A percentile compares a stretch with the other conserved stretches of the same genome.
Evolutionary conservation across 1,284 basidiomycete genomes (phyloP).

Genomic region (Calocybe gambosa): DNA sequence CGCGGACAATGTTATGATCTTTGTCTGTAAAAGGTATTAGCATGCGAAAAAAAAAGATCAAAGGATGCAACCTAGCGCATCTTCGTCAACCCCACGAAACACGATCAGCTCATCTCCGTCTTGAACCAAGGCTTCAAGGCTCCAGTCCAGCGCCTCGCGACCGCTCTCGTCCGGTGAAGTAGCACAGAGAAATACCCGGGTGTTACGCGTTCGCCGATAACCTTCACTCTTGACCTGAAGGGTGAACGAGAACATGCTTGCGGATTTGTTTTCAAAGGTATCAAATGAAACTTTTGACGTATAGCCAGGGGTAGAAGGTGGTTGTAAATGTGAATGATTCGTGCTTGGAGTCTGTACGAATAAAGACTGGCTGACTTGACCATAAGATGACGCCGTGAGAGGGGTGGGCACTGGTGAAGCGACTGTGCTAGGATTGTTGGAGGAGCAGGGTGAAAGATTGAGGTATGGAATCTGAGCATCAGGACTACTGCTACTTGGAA

Average conservation of each 20-base stretch:
- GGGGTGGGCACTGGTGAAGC: constrained; percentile 13
- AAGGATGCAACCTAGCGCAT: constrained; percentile 52
- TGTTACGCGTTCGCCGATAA: constrained; percentile 74
- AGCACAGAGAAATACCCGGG: constrained; percentile 89
- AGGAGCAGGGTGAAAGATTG: constrained; percentile 6
- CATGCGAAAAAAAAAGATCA: not conserved
- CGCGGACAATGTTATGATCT: constrained; percentile 79
- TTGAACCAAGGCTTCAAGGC: constrained; percentile 80
- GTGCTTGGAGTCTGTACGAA: constrained; percentile 11
- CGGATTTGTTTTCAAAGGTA: constrained; percentile 71
- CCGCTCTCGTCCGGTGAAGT: constrained; percentile 88
- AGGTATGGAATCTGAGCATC: constrained; percentile 9
- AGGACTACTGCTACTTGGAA: constrained; percentile 15
- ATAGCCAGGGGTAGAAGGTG: constrained; percentile 34
- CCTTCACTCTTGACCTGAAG: constrained; percentile 80
- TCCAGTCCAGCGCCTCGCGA: constrained; percentile 82
- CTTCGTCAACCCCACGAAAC: constrained; percentile 83
- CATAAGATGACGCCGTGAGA: constrained; percentile 3
- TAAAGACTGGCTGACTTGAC: constrained; percentile 3
- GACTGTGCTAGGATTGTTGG: constrained; percentile 15
- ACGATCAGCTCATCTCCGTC: constrained; percentile 95
- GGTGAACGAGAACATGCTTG: constrained; percentile 69
- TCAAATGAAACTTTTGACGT: constrained; percentile 87
- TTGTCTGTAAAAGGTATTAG: constrained; percentile 43
- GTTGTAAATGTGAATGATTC: constrained; percentile 12